Evolutionary conservation across 768 basidiomycete genomes (phyloP), one percentile per base, ranked within the genome.

Genomic region (Neoboletus magnificus): DNA sequence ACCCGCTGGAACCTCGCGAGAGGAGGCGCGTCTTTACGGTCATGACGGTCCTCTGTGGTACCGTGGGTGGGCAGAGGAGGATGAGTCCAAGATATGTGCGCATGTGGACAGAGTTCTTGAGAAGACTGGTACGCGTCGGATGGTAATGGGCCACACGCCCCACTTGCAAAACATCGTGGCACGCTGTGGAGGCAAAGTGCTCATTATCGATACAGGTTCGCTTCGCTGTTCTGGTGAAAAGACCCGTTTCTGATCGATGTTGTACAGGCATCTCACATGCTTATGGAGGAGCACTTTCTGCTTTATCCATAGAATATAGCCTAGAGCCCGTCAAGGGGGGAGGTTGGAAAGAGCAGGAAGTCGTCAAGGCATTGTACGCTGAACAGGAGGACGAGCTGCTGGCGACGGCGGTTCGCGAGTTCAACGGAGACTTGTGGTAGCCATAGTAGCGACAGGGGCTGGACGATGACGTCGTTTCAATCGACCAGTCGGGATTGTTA

Each of bases 131-230:
- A 94, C 91, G 27, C 74, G 91, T 55, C 77, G 93, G 62, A 85
- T 95, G 84, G 82, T 99, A 43, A 94, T 97, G 93, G 96, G 96
- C 0, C 97, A 98, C 70, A 98, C 97, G 1, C 96, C 97, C 1
- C 80, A 95, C 68, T 93, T 97, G 41, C 57, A 91, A 80, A 83
- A 82, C 60, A 95, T 98, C 46, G 84, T 89, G 4, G 83, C 89
- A 6, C 77, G 94, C 54, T 99, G 97, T 67, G 79, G 83, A 37
- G 94, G 92, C n/a, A 93, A 90, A 63, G 84, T 98, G 42, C 87
- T 98, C 62, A 89, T 98, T 57, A 98, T 99, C 48, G 96, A 99
- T 67, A 98, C 96, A 0, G 93, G 91, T 86, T 72, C 58, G 57
- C 49, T 50, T 13, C 33, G 20, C 10, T n/a, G 16, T 25, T 36